A percentile compares a stretch with the other conserved stretches of the same genome.
Evolutionary conservation across 441 rosid species (phyloP).

Genomic region (Adansonia rubrostipa): DNA sequence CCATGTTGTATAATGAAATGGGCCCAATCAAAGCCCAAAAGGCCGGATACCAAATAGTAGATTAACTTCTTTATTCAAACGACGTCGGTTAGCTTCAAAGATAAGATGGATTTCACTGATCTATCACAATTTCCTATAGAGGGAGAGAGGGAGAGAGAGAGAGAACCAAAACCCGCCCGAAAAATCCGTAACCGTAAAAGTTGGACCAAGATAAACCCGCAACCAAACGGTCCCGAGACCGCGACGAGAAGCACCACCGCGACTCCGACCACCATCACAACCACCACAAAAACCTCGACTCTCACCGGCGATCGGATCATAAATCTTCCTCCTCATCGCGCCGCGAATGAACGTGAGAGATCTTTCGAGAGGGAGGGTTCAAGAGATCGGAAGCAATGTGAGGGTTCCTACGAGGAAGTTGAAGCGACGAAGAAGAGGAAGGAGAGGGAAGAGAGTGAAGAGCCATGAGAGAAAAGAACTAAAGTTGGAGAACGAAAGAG

Average conservation of each 20-base stretch:
- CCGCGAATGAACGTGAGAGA: constrained; percentile 62
- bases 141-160: background rate
- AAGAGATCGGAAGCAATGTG: constrained; percentile 38
- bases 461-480: constrained; percentile 50
- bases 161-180: background rate
- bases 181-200: constrained; percentile 35
- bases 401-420: constrained; percentile 38
- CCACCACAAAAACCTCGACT: constrained; percentile 26
- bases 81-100: too few species aligned
- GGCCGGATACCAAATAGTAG: too few species aligned
- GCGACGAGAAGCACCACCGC: constrained; percentile 43
- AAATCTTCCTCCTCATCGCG: constrained; percentile 52
- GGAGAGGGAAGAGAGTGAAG: constrained; percentile 59
- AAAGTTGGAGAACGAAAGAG: constrained; percentile 49
- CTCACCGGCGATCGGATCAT: constrained; percentile 37
- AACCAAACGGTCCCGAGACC: constrained; percentile 56
- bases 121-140: too few species aligned
- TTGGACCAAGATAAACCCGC: constrained; percentile 48
- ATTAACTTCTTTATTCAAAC: too few species aligned
- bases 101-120: too few species aligned
- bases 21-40: too few species aligned
- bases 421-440: constrained; percentile 54
- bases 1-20: too few species aligned
- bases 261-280: constrained; percentile 15
- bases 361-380: constrained; percentile 45